Base-by-base conservation (phyloP, 2,329 filamentous ascomycete genomes). In the Ceratocystis huliohia region DNA sequence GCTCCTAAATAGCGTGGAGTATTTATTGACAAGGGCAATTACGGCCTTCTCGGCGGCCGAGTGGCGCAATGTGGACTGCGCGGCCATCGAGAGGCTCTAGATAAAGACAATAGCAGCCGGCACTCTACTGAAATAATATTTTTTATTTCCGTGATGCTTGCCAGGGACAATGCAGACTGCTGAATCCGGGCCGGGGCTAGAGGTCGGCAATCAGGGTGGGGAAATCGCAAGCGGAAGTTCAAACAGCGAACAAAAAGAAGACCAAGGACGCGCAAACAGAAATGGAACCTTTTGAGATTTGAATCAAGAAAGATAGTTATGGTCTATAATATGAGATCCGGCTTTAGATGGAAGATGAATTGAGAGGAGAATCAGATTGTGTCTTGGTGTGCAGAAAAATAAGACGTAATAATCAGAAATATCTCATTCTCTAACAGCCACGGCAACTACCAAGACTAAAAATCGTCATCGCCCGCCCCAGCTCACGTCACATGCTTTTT, bases 11-110 rank as follows among this genome's bases (percentile, higher is more conserved):
- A 82, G 74, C 25, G 75, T 74, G 20, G 78, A 75, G 76, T 86
- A 88, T 71, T 82, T 84, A 64, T 84, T 79, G 72, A 86, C 74
- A 66, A 91, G 83, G 56, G 80, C 79, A 44, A 84, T 80, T 72
- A 91, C 78, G 72, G 87, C 83, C 75, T 88, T 85, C 75, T 88
- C 83, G 71, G 84, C 82, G 61, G 79, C 81, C 71, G 83, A 82
- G 71, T 81, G 79, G 70, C 85, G 85, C 71, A 96, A 81, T 4
- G 88, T 96, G 66, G 93, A 96, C 78, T 96, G 92, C 70, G 82
- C 88, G 69, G 91, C 89, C 93, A 96, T 96, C 56, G 56, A 59
- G 56, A 37, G 28, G 56, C 15, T 37, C 28, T 17, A 6, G 17
- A 20, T 2, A 15, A 37, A 30, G 13, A 15, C 25, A 30, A 37